Percentiles rank a stretch among this genome's conserved stretches.
Evolutionary conservation across 805 yeast genomes (phyloP).

Genomic region (Sugiyamaella chiloensis): DNA sequence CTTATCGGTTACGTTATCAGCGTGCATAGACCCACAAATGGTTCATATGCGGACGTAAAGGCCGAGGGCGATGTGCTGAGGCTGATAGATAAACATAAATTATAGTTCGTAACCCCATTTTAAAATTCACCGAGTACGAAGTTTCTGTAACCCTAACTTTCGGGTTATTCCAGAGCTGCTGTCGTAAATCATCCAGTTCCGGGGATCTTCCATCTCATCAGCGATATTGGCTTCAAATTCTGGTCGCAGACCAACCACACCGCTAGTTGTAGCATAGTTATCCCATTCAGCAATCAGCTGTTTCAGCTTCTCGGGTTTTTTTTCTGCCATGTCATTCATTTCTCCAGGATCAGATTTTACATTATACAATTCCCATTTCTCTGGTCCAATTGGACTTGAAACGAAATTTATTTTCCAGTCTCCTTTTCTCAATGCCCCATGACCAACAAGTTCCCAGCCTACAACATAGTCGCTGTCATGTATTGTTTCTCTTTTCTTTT

Average conservation of each 20-base stretch:
- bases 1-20: too few species aligned
- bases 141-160: too few species aligned
- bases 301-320: conserved; percentile 37
- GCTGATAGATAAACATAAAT: too few species aligned
- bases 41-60: too few species aligned
- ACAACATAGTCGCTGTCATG: conserved; percentile 35
- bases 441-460: conserved; percentile 60
- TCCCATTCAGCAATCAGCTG: conserved; percentile 49
- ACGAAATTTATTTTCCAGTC: conserved; percentile 46
- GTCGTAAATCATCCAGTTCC: not conserved
- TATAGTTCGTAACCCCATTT: too few species aligned
- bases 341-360: conserved; percentile 49
- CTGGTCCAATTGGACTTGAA: conserved; percentile 44
- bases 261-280: conserved; percentile 41
- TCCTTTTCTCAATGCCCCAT: conserved; percentile 54
- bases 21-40: too few species aligned
- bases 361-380: conserved; percentile 44
- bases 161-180: not conserved
- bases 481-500: conserved; percentile 20
- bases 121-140: too few species aligned
- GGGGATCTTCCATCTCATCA: not conserved
- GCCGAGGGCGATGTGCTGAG: too few species aligned
- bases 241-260: conserved; percentile 10
- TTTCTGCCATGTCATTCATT: conserved; percentile 41
- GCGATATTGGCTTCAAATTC: not conserved